phyloP scores from a whole-genome alignment of 2,329 filamentous ascomycete genomes.

The Colletotrichum cereale region DNA sequence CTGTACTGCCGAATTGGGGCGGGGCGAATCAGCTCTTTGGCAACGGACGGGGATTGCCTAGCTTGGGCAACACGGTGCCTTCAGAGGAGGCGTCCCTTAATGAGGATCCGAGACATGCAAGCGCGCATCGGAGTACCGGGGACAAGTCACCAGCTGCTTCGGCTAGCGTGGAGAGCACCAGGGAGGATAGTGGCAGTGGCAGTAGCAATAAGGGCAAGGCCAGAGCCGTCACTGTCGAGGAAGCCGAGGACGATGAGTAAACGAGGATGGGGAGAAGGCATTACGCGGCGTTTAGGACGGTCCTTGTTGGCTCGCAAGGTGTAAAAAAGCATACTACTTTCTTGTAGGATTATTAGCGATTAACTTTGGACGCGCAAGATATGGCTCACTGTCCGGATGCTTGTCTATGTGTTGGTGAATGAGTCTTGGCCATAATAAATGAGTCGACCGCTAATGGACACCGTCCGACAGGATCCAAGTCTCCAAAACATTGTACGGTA shows the following conservation, averaged over 20 bases:
- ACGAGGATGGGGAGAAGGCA: constrained; percentile 20
- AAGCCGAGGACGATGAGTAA: constrained; percentile 54
- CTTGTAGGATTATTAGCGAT: constrained; percentile 35
- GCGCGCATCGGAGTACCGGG: neutral
- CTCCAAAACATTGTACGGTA: neutral
- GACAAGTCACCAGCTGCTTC: constrained; percentile 21
- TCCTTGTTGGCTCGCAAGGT: constrained; percentile 18
- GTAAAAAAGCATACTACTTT: constrained; percentile 38
- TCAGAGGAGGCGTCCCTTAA: constrained; percentile 31
- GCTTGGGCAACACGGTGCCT: constrained; percentile 19
- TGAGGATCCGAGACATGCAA: constrained; percentile 33
- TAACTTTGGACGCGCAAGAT: constrained; percentile 2
- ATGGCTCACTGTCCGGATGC: neutral
- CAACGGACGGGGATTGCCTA: constrained; percentile 43
- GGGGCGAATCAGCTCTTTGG: constrained; percentile 63
- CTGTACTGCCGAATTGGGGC: constrained; percentile 64
- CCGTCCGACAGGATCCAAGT: neutral
- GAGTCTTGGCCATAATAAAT: neutral
- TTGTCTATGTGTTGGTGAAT: neutral
- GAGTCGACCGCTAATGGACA: neutral
- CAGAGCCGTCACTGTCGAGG: constrained; percentile 61
- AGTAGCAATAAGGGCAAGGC: constrained; percentile 56
- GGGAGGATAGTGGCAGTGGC: constrained; percentile 5
- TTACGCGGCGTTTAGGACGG: constrained; percentile 30
- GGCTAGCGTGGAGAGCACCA: constrained; percentile 25